Evolutionary conservation across 176 grass and related monocot species (phyloP).

Genomic region (Avena sativa): DNA sequence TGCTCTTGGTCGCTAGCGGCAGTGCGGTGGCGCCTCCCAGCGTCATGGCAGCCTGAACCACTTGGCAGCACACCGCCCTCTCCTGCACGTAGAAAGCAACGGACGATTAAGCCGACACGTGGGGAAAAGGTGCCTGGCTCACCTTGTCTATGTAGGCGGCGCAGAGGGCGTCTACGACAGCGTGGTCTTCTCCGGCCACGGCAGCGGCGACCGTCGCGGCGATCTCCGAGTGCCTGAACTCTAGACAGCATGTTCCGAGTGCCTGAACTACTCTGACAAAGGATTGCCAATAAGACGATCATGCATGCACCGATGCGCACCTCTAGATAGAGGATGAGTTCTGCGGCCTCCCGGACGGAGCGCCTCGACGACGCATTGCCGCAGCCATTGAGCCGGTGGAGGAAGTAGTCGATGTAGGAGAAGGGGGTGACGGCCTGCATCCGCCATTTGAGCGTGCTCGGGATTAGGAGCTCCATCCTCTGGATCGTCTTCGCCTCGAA

Average conservation of each 20-base stretch:
- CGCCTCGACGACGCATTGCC: conserved; percentile 49
- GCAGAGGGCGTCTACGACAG: neutral
- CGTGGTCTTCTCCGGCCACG: conserved; percentile 54
- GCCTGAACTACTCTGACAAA: neutral
- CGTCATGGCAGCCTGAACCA: conserved; percentile 50
- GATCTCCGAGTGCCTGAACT: conserved; percentile 79
- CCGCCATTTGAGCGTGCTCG: conserved; percentile 94
- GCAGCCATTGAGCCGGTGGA: conserved; percentile 62
- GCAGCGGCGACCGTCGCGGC: conserved; percentile 69
- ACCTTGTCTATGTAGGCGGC: conserved; percentile 76
- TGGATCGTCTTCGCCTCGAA: conserved; percentile 92
- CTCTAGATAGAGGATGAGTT: conserved; percentile 71
- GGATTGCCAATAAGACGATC: neutral
- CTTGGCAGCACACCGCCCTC: conserved; percentile 63
- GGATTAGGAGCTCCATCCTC: conserved; percentile 94
- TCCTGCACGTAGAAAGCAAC: conserved; percentile 59
- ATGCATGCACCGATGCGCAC: conserved; percentile 32
- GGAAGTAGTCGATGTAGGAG: conserved; percentile 92
- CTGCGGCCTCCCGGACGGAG: conserved; percentile 24
- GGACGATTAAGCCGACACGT: conserved; percentile 16
- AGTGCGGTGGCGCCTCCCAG: conserved; percentile 35
- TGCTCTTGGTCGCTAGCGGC: conserved; percentile 24
- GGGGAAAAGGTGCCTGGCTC: neutral
- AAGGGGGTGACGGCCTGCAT: conserved; percentile 97
- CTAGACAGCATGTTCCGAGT: conserved; percentile 63